A percentile compares a stretch with the other conserved stretches of the same genome.
These are phyloP conservation scores for Sphagnum tenellum DNA, from an alignment of 225 moss, liverwort and hornwort genomes.

Conservation along the genomic window DNA sequence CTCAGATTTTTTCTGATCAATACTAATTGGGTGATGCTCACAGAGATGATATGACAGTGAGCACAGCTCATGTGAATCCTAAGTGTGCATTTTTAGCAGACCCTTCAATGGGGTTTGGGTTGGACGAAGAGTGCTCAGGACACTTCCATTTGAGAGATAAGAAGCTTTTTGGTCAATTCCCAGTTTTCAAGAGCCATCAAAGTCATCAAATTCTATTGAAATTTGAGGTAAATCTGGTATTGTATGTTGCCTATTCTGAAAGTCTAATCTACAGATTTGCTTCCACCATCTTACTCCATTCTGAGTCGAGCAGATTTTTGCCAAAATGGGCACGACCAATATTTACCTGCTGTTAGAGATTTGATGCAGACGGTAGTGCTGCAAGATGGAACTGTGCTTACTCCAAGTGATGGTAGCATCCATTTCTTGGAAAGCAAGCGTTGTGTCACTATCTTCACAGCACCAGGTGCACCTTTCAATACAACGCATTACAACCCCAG, in stretches of 20 bases:
- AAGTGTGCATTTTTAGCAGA: constrained; percentile 42
- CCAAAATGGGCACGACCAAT: too few species aligned
- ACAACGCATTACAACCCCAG: too few species aligned
- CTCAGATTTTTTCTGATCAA: not conserved
- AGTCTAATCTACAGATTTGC: too few species aligned
- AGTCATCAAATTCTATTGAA: constrained; percentile 49
- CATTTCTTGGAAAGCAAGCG: constrained; percentile 24
- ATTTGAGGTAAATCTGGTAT: constrained; percentile 24
- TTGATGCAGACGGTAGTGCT: constrained; percentile 27
- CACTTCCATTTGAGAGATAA: constrained; percentile 34
- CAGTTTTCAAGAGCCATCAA: constrained; percentile 29
- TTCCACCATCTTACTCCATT: too few species aligned
- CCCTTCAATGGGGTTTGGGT: constrained; percentile 37
- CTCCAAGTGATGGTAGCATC: constrained; percentile 20
- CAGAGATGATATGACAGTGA: constrained; percentile 31
- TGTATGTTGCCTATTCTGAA: too few species aligned
- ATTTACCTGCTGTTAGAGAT: too few species aligned
- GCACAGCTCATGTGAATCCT: constrained; percentile 20
- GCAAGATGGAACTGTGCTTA: constrained; percentile 33
- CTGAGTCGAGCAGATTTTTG: too few species aligned
- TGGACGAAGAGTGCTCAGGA: constrained; percentile 24
- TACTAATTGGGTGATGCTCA: not conserved
- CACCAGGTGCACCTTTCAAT: constrained; percentile 23
- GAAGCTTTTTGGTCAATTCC: constrained; percentile 34
- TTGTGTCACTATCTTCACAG: constrained; percentile 50